Conservation (phyloP, 495 filamentous ascomycete genomes). For the Geopyxis carbonaria region DNA sequence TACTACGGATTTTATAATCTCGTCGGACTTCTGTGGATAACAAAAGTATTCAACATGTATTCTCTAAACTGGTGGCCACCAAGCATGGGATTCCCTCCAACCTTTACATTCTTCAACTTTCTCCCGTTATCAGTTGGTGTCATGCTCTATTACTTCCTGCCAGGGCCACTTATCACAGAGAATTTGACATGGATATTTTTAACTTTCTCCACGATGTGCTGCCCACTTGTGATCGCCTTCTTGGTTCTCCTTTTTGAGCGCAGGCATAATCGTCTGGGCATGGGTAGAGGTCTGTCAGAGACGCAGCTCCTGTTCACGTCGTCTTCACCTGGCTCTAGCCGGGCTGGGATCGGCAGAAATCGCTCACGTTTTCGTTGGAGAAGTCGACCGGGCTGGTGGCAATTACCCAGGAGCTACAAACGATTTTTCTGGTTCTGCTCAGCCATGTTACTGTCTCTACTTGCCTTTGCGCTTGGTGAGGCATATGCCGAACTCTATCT, state of each 20-base stretch:
- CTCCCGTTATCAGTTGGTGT: slow-evolving; percentile 38
- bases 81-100: slow-evolving; percentile 38
- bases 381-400: neutral
- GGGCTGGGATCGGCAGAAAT: slow-evolving; percentile 1
- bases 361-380: slow-evolving; percentile 1
- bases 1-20: slow-evolving; percentile 51
- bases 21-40: slow-evolving; percentile 47
- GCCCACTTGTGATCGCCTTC: slow-evolving; percentile 43
- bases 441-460: slow-evolving; percentile 39
- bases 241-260: slow-evolving; percentile 36
- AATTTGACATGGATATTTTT: slow-evolving; percentile 48
- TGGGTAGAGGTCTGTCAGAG: slow-evolving; percentile 39
- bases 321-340: slow-evolving; percentile 27
- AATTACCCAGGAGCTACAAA: slow-evolving; percentile 30
- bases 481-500: slow-evolving; percentile 51
- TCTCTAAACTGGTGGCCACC: slow-evolving; percentile 40
- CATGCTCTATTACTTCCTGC: slow-evolving; percentile 37
- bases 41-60: slow-evolving; percentile 51
- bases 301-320: slow-evolving; percentile 47
- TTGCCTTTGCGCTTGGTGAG: slow-evolving; percentile 46
- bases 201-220: slow-evolving; percentile 47
- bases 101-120: slow-evolving; percentile 37
- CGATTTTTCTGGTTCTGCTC: slow-evolving; percentile 51
- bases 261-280: slow-evolving; percentile 38
- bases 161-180: slow-evolving; percentile 33